Evolutionary conservation across 2,329 filamentous ascomycete species (phyloP), one percentile per base, ranked within the genome.

Genomic region (Fonsecaea pedrosoi): DNA sequence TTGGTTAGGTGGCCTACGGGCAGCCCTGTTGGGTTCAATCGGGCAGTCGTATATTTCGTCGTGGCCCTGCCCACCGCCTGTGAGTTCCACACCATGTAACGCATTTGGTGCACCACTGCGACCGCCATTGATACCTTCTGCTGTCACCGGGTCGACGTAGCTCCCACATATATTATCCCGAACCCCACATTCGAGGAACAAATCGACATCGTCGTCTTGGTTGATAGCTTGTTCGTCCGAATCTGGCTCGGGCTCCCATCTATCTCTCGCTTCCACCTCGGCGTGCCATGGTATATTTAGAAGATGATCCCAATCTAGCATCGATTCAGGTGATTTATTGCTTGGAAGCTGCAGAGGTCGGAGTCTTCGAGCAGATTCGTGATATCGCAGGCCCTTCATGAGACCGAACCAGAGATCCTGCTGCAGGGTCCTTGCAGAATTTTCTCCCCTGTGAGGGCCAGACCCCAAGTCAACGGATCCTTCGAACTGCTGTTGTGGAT

Each of bases 401-500:
- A 69, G 10, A 18, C 62, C 64, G 53, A 57, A 48, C 64, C 67
- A 70, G 13, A 70, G 60, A 32, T 58, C 40, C 21, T 59, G 59
- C 21, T 66, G 15, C 30, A 64, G 30, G 15, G 53, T 13, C 18
- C 34, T 5, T 34, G 35, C n/a, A n/a, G 58, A 12, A n/a, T 54
- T 15, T 21, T 10, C 12, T 6, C 7, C 12, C 21, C 7, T 15
- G 13, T 15, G 21, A 45, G 7, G 30, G 18, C 21, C 30, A 53
- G 18, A 21, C 35, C 18, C 62, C 42, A 10, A 30, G n/a, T 21
- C 45, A 60, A 12, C 37, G 6, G 54, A 18, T 32, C 35, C 54
- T 32, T 21, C 42, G 25, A 54, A 15, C 4, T 37, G 25, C 48
- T 42, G 7, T 40, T 25, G n/a, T 42, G 10, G 4, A n/a, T 9